Conservation (phyloP, 345 rosid species). For the Bruguiera gymnorhiza region DNA sequence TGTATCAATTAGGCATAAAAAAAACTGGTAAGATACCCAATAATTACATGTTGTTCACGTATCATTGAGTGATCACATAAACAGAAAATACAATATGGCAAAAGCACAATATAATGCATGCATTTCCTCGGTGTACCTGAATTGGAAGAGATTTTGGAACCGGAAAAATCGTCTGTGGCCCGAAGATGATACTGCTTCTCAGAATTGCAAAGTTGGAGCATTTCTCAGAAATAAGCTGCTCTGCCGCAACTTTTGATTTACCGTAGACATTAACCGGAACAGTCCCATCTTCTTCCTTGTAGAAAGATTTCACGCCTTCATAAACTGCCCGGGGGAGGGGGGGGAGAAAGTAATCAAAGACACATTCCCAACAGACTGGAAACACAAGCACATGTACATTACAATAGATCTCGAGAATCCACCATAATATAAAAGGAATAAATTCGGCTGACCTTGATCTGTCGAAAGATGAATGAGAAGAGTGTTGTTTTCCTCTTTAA, state of each 20-base stretch:
- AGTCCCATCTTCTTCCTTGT: slow-evolving; percentile 86
- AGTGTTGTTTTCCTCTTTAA: slow-evolving; percentile 30
- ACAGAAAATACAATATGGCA: not conserved
- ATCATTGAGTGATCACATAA: not conserved
- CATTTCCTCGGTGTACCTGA: slow-evolving; percentile 47
- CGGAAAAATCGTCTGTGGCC: slow-evolving; percentile 85
- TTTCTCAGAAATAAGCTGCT: slow-evolving; percentile 54
- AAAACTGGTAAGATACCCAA: slow-evolving; percentile 1
- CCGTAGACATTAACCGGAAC: slow-evolving; percentile 79
- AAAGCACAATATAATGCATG: not conserved
- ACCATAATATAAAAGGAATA: no score
- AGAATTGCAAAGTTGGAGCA: slow-evolving; percentile 66
- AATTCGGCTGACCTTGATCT: slow-evolving; percentile 61
- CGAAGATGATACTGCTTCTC: slow-evolving; percentile 83
- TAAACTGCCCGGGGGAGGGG: slow-evolving; percentile 46
- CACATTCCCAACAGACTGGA: no score
- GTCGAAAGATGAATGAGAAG: slow-evolving; percentile 84
- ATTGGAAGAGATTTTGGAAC: slow-evolving; percentile 81
- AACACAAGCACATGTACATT: no score
- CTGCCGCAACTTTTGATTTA: slow-evolving; percentile 82
- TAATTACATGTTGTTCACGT: not conserved
- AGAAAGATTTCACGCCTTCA: slow-evolving; percentile 77
- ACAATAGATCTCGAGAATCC: no score
- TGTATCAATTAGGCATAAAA: slow-evolving; percentile 27
- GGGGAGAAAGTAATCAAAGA: not conserved